phyloP scores from a whole-genome alignment of 2,329 filamentous ascomycete species.

The Thermomyces lanuginosus region DNA sequence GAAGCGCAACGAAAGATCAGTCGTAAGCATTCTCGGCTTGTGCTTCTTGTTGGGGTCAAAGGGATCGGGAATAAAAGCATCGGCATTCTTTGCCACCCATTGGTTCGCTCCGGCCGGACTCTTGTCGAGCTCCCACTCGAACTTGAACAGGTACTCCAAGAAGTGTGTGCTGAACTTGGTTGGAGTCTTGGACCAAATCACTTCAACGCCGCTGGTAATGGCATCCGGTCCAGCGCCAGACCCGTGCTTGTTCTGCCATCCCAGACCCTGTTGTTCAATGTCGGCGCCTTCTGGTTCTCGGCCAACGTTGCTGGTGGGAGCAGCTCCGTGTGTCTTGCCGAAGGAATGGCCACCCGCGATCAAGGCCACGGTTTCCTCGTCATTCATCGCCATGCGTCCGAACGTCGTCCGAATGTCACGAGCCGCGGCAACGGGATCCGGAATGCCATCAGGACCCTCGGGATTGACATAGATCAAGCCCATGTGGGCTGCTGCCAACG shows the following conservation, averaged over 20 bases:
- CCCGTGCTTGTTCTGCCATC: slow-evolving; percentile 51
- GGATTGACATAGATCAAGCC: slow-evolving; percentile 73
- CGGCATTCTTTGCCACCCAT: slow-evolving; percentile 55
- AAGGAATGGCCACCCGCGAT: slow-evolving; percentile 67
- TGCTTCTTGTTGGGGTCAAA: slow-evolving; percentile 56
- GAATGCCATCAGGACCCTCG: slow-evolving; percentile 56
- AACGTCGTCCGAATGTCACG: slow-evolving; percentile 61
- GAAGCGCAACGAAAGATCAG: slow-evolving; percentile 54
- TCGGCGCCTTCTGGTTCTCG: slow-evolving; percentile 49
- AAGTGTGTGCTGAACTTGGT: slow-evolving; percentile 61
- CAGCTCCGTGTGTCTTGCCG: slow-evolving; percentile 68
- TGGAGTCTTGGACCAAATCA: slow-evolving; percentile 62
- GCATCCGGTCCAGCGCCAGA: slow-evolving; percentile 54
- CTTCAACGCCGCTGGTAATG: slow-evolving; percentile 62
- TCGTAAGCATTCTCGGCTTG: slow-evolving; percentile 60
- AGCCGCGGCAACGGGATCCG: slow-evolving; percentile 52
- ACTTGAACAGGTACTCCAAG: slow-evolving; percentile 62
- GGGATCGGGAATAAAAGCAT: slow-evolving; percentile 52
- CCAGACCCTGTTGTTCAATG: slow-evolving; percentile 52
- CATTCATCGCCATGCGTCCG: slow-evolving; percentile 66
- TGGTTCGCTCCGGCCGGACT: slow-evolving; percentile 61
- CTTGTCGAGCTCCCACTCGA: slow-evolving; percentile 62
- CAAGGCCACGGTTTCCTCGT: slow-evolving; percentile 64
- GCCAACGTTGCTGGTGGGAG: slow-evolving; percentile 45
- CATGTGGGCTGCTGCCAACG: slow-evolving; percentile 54